Conservation (phyloP, 305 asterid species). For the Fraxinus platypoda region DNA sequence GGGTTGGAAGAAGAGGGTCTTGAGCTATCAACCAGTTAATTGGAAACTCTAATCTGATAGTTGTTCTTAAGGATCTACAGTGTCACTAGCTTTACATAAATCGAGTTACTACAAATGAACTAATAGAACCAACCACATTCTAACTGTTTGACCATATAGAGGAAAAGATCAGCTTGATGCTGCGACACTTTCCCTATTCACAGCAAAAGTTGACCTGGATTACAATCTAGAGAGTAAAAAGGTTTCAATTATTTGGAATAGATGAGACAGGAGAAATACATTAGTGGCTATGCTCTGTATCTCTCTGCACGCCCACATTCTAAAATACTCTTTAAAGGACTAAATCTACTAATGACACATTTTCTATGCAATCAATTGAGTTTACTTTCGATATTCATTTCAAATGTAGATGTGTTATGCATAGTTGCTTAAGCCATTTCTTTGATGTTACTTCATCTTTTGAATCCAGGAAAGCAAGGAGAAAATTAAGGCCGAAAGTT, state of each 20-base stretch:
- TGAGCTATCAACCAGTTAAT: neutral
- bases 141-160: constrained; percentile 2
- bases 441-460: constrained; percentile 20
- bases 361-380: constrained; percentile 9
- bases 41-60: neutral
- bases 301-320: neutral
- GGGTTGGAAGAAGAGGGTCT: neutral
- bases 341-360: neutral
- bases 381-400: neutral
- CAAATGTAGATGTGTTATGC: neutral
- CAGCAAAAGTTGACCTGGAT: neutral
- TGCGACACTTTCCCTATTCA: neutral
- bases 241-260: neutral
- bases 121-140: neutral
- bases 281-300: neutral
- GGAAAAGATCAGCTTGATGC: neutral
- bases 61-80: neutral
- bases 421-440: neutral
- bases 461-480: constrained; percentile 63
- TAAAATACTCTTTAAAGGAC: neutral
- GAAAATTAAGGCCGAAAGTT: constrained; percentile 75
- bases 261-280: neutral
- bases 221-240: neutral
- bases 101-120: constrained; percentile 9
- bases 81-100: neutral